Evolutionary conservation across 768 basidiomycete species (phyloP).

Genomic region (Coprinopsis marcescibilis): DNA sequence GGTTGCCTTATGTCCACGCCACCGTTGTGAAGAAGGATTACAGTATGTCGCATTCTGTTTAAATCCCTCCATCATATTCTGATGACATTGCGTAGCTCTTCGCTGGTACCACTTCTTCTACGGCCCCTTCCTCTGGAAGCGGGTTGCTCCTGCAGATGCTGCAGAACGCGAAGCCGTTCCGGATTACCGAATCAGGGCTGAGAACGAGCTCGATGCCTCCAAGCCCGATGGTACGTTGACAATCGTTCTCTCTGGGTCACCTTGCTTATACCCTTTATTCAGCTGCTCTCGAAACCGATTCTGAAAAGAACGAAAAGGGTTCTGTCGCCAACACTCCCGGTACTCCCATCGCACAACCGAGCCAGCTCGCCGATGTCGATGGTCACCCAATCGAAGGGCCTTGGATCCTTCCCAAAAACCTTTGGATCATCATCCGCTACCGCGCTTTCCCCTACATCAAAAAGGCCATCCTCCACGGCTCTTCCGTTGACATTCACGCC

Average conservation of each 20-base stretch:
- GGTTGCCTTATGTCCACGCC: constrained; percentile 24
- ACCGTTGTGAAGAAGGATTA: constrained; percentile 24
- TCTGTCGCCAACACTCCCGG: too few relatives aligned
- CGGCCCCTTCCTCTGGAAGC: constrained; percentile 22
- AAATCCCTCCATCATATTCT: neutral
- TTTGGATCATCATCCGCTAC: constrained; percentile 22
- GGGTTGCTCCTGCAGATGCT: constrained; percentile 19
- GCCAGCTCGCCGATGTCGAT: constrained; percentile 11
- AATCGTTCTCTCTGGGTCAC: too few relatives aligned
- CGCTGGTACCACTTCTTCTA: constrained; percentile 27
- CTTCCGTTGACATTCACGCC: constrained; percentile 19
- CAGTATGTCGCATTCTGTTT: constrained; percentile 17
- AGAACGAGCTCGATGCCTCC: too few relatives aligned
- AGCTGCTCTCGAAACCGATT: too few relatives aligned
- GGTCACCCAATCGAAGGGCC: constrained; percentile 21
- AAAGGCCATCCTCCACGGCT: constrained; percentile 16
- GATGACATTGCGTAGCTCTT: constrained; percentile 17
- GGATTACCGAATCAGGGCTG: too few relatives aligned
- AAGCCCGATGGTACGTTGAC: too few relatives aligned
- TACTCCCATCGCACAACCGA: neutral
- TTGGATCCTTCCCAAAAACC: constrained; percentile 20
- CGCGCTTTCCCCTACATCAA: constrained; percentile 18
- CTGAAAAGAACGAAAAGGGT: too few relatives aligned
- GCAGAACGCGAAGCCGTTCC: too few relatives aligned
- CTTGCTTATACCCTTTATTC: too few relatives aligned